A percentile compares a stretch with the other conserved stretches of the same genome.
Evolutionary conservation across 1,284 basidiomycete genomes (phyloP).

Genomic region (Ustilago hordei): DNA sequence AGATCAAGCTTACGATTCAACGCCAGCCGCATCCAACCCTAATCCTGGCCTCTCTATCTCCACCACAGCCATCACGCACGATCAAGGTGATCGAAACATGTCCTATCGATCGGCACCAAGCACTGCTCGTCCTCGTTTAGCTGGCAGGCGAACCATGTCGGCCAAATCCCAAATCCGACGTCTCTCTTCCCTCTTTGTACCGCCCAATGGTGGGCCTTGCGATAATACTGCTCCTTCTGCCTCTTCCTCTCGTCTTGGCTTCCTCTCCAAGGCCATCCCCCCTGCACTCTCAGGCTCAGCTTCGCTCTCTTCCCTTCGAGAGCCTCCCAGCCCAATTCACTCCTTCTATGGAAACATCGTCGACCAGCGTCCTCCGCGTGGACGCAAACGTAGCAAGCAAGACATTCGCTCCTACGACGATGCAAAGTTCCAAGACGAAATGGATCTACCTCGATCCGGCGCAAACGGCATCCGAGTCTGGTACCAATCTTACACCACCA

Average conservation of each 20-base stretch:
- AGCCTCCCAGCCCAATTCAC: slow-evolving; percentile 43
- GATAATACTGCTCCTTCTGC: slow-evolving; percentile 4
- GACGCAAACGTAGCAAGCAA: slow-evolving; percentile 26
- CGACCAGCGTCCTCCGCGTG: slow-evolving; percentile 12
- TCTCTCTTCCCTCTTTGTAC: slow-evolving; percentile 43
- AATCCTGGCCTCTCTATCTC: slow-evolving; percentile 38
- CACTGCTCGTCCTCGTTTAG: slow-evolving; percentile 38
- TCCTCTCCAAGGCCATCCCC: slow-evolving; percentile 21
- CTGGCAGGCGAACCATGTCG: slow-evolving; percentile 39
- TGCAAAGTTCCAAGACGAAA: slow-evolving; percentile 48
- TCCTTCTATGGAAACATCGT: slow-evolving; percentile 37
- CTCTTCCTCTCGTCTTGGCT: slow-evolving; percentile 25
- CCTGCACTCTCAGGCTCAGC: slow-evolving; percentile 19
- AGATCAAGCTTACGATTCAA: background rate
- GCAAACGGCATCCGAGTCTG: slow-evolving; percentile 60
- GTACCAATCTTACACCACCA: slow-evolving; percentile 65
- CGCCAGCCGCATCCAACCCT: background rate
- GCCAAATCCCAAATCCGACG: slow-evolving; percentile 36
- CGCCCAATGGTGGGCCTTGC: slow-evolving; percentile 10
- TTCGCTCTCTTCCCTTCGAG: slow-evolving; percentile 31
- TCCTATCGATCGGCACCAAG: slow-evolving; percentile 31
- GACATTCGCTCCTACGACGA: slow-evolving; percentile 47
- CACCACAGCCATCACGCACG: slow-evolving; percentile 10
- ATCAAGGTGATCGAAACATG: slow-evolving; percentile 2
- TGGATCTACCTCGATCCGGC: slow-evolving; percentile 35